phyloP scores from a whole-genome alignment of 2,329 filamentous ascomycete genomes.

The Pseudomassariella vexata region DNA sequence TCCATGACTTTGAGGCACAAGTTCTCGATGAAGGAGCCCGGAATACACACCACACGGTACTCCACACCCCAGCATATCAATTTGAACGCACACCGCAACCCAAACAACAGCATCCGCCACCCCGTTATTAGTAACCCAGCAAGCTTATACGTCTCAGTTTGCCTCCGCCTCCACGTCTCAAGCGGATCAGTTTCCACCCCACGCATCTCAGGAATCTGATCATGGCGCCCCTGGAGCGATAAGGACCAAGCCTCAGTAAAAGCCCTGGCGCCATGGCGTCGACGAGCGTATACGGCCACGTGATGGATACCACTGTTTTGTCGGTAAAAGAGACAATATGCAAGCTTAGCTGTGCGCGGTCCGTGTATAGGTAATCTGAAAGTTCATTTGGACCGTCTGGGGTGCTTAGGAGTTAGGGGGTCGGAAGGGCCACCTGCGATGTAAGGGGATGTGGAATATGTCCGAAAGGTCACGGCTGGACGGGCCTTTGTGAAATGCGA shows the following conservation, averaged over 20 bases:
- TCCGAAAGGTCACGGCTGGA: conserved; percentile 27
- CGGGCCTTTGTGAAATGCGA: conserved; percentile 25
- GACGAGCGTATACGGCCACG: conserved; percentile 32
- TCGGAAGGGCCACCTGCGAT: no score
- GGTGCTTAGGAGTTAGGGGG: conserved; percentile 26
- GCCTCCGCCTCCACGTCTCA: conserved; percentile 14
- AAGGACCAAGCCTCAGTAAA: conserved; percentile 34
- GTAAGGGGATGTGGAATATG: conserved; percentile 24
- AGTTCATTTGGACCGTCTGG: conserved; percentile 19
- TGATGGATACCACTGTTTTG: conserved; percentile 32
- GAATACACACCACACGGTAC: conserved; percentile 29
- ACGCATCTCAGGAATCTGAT: conserved; percentile 23
- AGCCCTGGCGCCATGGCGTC: conserved; percentile 32
- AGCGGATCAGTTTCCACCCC: conserved; percentile 26
- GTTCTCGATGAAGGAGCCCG: conserved; percentile 17
- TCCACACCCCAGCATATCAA: conserved; percentile 24
- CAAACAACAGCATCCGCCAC: conserved; percentile 20
- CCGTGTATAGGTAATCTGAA: conserved; percentile 28
- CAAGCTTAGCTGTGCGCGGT: conserved; percentile 33
- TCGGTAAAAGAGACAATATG: conserved; percentile 36
- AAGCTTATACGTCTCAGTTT: conserved; percentile 18
- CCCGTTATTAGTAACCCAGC: no score
- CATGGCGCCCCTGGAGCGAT: conserved; percentile 29
- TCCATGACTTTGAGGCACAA: no score
- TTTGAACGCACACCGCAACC: conserved; percentile 19